phyloP scores from a whole-genome alignment of 2,329 filamentous ascomycete species.

The Ophiostoma tasmaniense region DNA sequence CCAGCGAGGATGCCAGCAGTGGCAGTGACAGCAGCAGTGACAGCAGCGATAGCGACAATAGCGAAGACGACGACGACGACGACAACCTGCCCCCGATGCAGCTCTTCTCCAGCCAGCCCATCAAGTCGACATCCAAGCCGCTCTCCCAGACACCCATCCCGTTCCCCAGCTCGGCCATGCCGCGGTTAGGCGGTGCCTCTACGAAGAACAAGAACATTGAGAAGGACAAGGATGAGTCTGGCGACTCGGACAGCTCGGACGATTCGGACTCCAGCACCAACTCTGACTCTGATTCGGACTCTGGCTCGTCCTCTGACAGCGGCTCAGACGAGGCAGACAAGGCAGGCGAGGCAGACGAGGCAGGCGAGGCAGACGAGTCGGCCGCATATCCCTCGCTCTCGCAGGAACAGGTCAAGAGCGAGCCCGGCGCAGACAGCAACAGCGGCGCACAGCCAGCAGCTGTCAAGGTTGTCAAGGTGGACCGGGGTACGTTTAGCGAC shows the following conservation, averaged over 20 bases:
- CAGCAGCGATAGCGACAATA: background rate
- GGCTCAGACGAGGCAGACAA: background rate
- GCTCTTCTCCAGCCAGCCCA: background rate
- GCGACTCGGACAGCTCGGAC: background rate
- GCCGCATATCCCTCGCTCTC: background rate
- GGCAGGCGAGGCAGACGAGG: background rate
- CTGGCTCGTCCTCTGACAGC: background rate
- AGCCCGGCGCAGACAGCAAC: background rate
- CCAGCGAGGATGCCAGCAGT: background rate
- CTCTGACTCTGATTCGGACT: background rate
- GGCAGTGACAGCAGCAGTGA: background rate
- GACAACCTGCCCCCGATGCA: background rate
- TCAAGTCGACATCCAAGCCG: background rate
- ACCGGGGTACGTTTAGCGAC: background rate
- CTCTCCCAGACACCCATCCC: background rate
- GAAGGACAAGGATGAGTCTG: background rate
- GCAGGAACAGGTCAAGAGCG: background rate
- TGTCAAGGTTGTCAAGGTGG: background rate
- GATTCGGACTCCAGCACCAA: background rate
- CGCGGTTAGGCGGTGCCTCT: background rate
- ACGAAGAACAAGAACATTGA: background rate
- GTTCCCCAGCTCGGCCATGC: background rate
- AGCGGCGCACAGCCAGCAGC: background rate
- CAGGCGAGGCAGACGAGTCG: background rate
- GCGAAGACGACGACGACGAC: background rate